A percentile compares a stretch with the other conserved stretches of the same genome.
These are phyloP conservation scores for Saksenaea oblongispora DNA, from an alignment of 371 early-diverging fungal species.

Conservation along the genomic window DNA sequence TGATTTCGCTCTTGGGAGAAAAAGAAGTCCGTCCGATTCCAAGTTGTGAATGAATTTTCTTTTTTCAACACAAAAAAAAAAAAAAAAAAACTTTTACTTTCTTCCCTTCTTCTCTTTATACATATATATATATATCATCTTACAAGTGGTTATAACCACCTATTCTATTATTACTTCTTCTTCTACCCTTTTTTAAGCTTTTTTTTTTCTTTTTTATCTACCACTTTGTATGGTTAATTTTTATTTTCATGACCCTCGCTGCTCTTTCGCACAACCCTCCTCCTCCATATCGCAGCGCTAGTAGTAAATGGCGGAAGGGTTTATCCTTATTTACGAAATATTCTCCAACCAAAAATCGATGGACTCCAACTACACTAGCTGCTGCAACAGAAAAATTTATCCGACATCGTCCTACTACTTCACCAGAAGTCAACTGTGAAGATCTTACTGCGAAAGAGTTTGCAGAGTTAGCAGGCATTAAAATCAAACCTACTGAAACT, in stretches of 20 bases:
- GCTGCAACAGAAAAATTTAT: slow-evolving; percentile 29
- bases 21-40: slow-evolving; percentile 1
- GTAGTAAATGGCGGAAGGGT: slow-evolving; percentile 1
- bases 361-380: slow-evolving; percentile 17
- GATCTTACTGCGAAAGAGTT: slow-evolving; percentile 32
- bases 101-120: not conserved
- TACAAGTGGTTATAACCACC: not conserved
- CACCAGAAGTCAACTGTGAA: slow-evolving; percentile 23
- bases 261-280: slow-evolving; percentile 21
- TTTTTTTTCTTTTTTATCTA: not conserved
- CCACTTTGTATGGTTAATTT: not conserved
- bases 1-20: not conserved
- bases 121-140: not conserved
- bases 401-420: slow-evolving; percentile 8
- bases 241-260: slow-evolving; percentile 18
- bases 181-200: not conserved
- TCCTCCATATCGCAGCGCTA: slow-evolving; percentile 1
- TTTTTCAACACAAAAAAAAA: not conserved
- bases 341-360: not conserved
- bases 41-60: not conserved
- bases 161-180: not conserved
- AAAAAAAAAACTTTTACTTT: not conserved
- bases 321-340: not conserved
- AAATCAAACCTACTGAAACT: slow-evolving; percentile 7
- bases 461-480: slow-evolving; percentile 31